Evolutionary conservation across 345 rosid genomes (phyloP).

Genomic region (Litchi chinensis): DNA sequence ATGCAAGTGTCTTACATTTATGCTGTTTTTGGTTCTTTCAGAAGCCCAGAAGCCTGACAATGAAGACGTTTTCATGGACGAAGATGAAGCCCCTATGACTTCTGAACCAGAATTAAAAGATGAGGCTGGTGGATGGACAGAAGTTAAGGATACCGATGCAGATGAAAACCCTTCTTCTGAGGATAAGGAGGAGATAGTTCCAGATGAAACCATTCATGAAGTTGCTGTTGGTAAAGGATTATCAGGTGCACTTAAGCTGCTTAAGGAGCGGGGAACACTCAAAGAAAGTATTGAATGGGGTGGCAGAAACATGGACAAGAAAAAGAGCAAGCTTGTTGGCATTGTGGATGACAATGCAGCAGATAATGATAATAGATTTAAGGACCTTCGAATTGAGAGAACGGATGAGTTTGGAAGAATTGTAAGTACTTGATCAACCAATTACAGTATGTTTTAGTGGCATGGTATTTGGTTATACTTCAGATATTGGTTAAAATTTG

Average conservation of each 20-base stretch:
- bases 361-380: constrained; percentile 46
- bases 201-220: constrained; percentile 87
- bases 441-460: background rate
- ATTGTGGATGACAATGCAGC: constrained; percentile 50
- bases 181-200: constrained; percentile 61
- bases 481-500: background rate
- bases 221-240: constrained; percentile 87
- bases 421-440: constrained; percentile 54
- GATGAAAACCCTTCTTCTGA: constrained; percentile 51
- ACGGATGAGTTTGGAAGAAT: constrained; percentile 94
- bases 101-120: constrained; percentile 58
- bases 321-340: constrained; percentile 95
- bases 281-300: constrained; percentile 94
- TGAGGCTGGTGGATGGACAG: constrained; percentile 63
- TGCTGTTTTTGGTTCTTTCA: constrained; percentile 39
- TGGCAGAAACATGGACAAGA: constrained; percentile 99
- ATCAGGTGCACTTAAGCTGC: constrained; percentile 81
- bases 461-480: background rate
- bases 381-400: constrained; percentile 86
- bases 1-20: background rate
- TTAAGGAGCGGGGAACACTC: constrained; percentile 88
- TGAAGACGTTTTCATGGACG: constrained; percentile 92
- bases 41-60: constrained; percentile 61
- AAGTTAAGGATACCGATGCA: constrained; percentile 50
- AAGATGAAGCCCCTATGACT: constrained; percentile 68